Evolutionary conservation across 371 early-diverging fungal genomes (phyloP).

Genomic region (Saksenaea vasiformis): DNA sequence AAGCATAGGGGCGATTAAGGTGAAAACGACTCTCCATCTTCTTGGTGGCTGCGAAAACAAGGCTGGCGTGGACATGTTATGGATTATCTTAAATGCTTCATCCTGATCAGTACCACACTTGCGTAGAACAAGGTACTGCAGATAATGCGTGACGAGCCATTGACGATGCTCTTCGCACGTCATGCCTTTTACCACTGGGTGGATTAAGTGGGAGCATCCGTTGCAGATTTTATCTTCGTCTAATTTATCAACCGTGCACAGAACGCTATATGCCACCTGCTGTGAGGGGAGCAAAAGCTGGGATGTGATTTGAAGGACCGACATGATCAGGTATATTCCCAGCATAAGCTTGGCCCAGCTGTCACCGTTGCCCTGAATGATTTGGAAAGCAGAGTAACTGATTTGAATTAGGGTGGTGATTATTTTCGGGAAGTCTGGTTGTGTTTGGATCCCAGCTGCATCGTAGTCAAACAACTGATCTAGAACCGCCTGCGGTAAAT

Average conservation of each 20-base stretch:
- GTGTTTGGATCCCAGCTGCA: conserved; percentile 1
- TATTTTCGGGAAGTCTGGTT: neutral
- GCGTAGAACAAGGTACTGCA: neutral
- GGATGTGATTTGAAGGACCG: neutral
- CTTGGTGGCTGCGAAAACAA: neutral
- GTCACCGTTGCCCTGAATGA: neutral
- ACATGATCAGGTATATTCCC: neutral
- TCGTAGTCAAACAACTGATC: neutral
- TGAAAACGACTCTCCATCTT: neutral
- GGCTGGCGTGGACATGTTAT: neutral
- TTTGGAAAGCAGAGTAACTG: neutral
- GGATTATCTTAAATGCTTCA: neutral
- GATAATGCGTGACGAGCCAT: neutral
- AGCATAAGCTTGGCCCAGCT: conserved; percentile 1
- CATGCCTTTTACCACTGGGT: neutral
- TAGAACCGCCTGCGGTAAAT: neutral
- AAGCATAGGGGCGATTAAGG: neutral
- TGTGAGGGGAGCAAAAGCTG: neutral
- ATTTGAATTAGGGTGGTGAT: neutral
- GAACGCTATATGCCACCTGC: neutral
- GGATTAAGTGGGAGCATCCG: neutral
- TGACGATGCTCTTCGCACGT: neutral
- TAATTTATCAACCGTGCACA: neutral
- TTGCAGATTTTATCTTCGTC: neutral
- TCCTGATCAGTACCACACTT: neutral